Base-by-base conservation (phyloP, 2,329 filamentous ascomycete species). In the Colletotrichum shisoi region DNA sequence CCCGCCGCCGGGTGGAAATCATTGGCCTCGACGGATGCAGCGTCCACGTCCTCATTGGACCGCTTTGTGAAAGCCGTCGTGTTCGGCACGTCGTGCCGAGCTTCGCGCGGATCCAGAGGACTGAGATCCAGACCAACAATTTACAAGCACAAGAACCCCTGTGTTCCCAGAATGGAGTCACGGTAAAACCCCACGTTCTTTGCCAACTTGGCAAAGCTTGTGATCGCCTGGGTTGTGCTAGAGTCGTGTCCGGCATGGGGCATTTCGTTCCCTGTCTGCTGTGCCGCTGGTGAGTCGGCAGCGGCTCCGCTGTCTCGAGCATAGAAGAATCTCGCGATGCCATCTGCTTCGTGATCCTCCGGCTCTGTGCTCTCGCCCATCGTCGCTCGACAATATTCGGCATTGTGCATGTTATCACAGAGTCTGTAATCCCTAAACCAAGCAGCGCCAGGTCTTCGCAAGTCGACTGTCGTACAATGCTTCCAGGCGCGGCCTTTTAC, bases 181-280 rank as follows among this genome's bases (percentile, higher is more conserved):
- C 48, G 11, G 31, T 21, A 13, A 27, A 17, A 31, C 19, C 19
- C 52, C 52, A 40, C 7, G 37, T 27, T 9, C 37, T 27, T 42
- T 13, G 3, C 15, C 37, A 56, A 17, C 19, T 56, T 24, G 37
- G 52, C 39, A 56, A 42, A 56, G 37, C 52, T 42, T 42, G 52
- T 42, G n/a, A 21, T 37, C 49, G 19, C 31, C 12, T 17, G 13
- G 19, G 52, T 7, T 15, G 27, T 17, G 52, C 39, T 6, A 21
- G 44, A 45, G n/a, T 19, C 51, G 7, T 27, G 52, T 21, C 11
- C 52, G 37, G 4, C 19, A 42, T 52, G n/a, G 31, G 49, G 17
- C n/a, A 54, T 13, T 3, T 39, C 19, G 13, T 21, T 17, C 4
- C 13, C 27, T 7, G 9, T 31, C 19, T 54, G 34, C 37, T 40